A percentile compares a stretch with the other conserved stretches of the same genome.
Evolutionary conservation across 148 eudicot genomes (phyloP).

Genomic region (Cornus suecica): DNA sequence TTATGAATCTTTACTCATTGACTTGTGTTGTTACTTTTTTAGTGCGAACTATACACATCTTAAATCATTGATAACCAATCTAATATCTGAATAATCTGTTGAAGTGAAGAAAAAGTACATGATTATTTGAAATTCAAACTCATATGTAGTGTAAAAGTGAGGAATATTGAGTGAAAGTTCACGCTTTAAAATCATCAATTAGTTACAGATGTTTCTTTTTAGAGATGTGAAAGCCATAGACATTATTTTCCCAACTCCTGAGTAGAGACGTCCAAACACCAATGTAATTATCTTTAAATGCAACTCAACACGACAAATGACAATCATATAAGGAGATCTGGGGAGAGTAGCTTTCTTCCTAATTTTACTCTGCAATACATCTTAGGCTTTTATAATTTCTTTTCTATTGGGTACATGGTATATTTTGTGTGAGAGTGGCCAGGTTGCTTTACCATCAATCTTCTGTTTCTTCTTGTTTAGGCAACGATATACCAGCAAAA

Average conservation of each 20-base stretch:
- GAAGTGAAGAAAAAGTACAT: constrained; percentile 1
- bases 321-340: not conserved
- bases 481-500: constrained; percentile 96
- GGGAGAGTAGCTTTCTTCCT: no score
- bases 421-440: not conserved
- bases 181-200: not conserved
- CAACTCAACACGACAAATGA: not conserved
- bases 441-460: not conserved
- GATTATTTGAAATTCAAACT: not conserved
- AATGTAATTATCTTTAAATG: not conserved
- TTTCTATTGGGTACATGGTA: not conserved
- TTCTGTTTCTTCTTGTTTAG: constrained; percentile 33
- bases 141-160: not conserved
- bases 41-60: no score
- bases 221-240: not conserved
- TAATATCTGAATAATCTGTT: not conserved
- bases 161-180: not conserved
- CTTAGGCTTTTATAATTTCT: not conserved
- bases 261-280: not conserved
- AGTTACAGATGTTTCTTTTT: not conserved
- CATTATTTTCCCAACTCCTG: not conserved
- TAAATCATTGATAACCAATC: not conserved
- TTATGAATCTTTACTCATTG: not conserved
- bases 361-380: not conserved
- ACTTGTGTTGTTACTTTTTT: no score